Percentiles rank a stretch among this genome's conserved stretches.
These are phyloP conservation scores for Metschnikowia corniflorae DNA, from an alignment of 805 yeast genomes.

Conservation along the genomic window DNA sequence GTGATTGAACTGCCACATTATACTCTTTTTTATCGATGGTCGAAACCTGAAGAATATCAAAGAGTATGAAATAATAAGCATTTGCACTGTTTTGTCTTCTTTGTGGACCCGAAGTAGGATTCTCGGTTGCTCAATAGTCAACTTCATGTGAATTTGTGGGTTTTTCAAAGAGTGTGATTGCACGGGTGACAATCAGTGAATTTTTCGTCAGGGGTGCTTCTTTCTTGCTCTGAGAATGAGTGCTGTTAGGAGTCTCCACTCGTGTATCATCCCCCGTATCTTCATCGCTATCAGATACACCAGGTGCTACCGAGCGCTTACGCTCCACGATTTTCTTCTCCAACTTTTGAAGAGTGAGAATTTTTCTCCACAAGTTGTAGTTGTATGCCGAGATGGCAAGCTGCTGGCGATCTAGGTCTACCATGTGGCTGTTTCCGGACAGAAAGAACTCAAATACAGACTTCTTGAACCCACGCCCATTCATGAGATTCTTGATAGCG, in stretches of 20 bases:
- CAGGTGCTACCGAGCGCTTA: not conserved
- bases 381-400: constrained; percentile 33
- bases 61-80: constrained; percentile 34
- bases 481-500: constrained; percentile 28
- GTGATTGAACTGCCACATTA: constrained; percentile 31
- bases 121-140: constrained; percentile 18
- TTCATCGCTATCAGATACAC: constrained; percentile 13
- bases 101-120: constrained; percentile 22
- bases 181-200: no score
- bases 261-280: constrained; percentile 6
- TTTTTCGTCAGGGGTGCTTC: constrained; percentile 7
- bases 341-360: constrained; percentile 20
- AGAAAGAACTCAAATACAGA: constrained; percentile 36
- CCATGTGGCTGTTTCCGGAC: constrained; percentile 36
- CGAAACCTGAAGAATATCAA: constrained; percentile 31
- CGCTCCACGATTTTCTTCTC: not conserved
- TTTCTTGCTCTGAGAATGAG: not conserved
- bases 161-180: constrained; percentile 4
- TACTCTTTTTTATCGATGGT: constrained; percentile 33
- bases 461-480: constrained; percentile 35
- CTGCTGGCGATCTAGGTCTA: constrained; percentile 35
- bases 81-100: constrained; percentile 19
- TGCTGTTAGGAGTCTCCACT: not conserved
- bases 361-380: constrained; percentile 28
- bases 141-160: constrained; percentile 14